Base-by-base conservation (phyloP, 148 eudicot genomes). In the Fagopyrum homotropicum region DNA sequence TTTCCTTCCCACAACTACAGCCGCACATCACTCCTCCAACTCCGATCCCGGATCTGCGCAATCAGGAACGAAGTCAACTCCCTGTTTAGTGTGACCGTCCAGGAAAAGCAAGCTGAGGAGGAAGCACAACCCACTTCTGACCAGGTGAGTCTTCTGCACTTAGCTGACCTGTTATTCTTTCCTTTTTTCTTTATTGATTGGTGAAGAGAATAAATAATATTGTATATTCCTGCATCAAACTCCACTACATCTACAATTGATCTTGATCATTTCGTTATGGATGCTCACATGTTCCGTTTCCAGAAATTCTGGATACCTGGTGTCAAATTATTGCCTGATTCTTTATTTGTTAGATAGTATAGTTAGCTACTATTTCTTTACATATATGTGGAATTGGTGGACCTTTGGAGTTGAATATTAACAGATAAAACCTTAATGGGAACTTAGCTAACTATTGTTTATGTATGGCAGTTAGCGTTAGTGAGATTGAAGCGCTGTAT, bases 401-500 rank as follows among this genome's bases (percentile, higher is more conserved):
- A 60, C 66, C 3, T 61, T 61, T 61, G 69, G 30, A 61, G 43
- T 61, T 29, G 69, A 10, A 61, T 61, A 9, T 9, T 26, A 22
- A 26, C 19, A 10, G 2, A 61, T 10, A 61, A 61, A 8, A 61
- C 10, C 44, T 9, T 30, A 4, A 4, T 9, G 16, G 30, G n/a
- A 45, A 40, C 16, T 12, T 15, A 19, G 35, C 57, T 45, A 16
- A 57, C 45, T 71, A 47, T 81, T 75, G 46, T 48, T 69, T 64
- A 19, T 66, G 30, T 29, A 52, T 74, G 78, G 78, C 87, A 89
- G 92, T 89, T 75, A 89, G 86, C 70, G 90, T 89, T 40, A 89
- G 87, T 78, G 92, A 89, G 79, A 87, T 89, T 45, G 92, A 89
- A 82, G 92, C 92, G 22, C 78, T 89, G 29, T 89, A 89, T 74